Base-by-base conservation (phyloP, 148 eudicot genomes). In the Rhododendron molle region DNA sequence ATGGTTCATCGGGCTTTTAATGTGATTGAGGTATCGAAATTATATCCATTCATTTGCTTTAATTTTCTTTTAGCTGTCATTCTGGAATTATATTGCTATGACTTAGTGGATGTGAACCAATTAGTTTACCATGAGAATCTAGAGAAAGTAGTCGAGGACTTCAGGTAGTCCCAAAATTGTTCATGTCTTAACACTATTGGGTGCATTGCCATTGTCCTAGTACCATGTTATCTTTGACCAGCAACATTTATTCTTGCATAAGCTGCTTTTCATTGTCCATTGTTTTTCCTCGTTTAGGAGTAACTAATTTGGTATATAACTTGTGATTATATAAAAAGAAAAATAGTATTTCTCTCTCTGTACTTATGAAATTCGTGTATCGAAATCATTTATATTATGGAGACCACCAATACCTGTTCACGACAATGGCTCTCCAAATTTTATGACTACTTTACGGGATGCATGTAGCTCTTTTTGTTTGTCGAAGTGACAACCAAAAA, bases 1-100 rank as follows among this genome's bases (percentile, higher is more conserved):
- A 28, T 92, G 81, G 50, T 92, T 86, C 92, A 89, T 87, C 78
- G 12, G 11, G 82, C 85, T 47, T 92, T 92, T 83, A 81, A 82
- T 62, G 30, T 86, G 43, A 65, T 88, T 49, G 92, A 91, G 91
- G 94, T 92, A 90, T 47, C 2, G 32, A 38, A 34, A 82, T 62
- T 40, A 5, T 65, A 12, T 72, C 10, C 69, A 26, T 38, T 49
- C 28, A 3, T 36, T 81, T 43, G 20, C 16, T 8, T 60, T 30
- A 14, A 1, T 7, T 52, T 4, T 34, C 23, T 2, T 82, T 11
- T 30, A 8, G 28, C 18, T 58, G 40, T 58, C 44, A 77, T 28
- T 30, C n/a, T 44, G 28, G 76, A 47, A 83, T 65, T 30, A 81
- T 81, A 52, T 81, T 7, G 11, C 11, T 50, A 80, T 50, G 56